These are phyloP conservation scores for Tolypocladium amazonense DNA, from an alignment of 2,329 filamentous ascomycete genomes.

Conservation along the genomic window DNA sequence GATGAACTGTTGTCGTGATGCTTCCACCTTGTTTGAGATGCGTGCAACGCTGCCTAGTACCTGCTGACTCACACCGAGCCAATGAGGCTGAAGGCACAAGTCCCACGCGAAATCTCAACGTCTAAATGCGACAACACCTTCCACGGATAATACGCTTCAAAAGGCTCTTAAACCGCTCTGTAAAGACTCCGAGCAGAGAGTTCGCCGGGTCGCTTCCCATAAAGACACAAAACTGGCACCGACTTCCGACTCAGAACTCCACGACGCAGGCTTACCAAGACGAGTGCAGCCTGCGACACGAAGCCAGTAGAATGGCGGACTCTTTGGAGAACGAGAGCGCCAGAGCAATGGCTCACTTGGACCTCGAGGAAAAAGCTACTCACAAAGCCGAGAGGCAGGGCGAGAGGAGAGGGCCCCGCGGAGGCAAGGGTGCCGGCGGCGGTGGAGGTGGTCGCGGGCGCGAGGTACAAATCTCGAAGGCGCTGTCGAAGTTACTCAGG, in stretches of 20 bases:
- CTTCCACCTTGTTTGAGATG: not conserved
- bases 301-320: not conserved
- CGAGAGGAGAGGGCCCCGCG: slow-evolving; percentile 15
- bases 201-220: not conserved
- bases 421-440: slow-evolving; percentile 18
- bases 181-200: not conserved
- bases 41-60: not conserved
- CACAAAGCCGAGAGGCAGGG: slow-evolving; percentile 4
- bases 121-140: not conserved
- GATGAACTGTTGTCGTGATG: not conserved
- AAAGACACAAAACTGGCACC: too few relatives aligned
- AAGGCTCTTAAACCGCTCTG: not conserved
- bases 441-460: slow-evolving; percentile 23
- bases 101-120: not conserved
- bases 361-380: slow-evolving; percentile 11
- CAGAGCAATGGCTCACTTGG: slow-evolving; percentile 4
- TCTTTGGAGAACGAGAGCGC: not conserved
- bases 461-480: slow-evolving; percentile 40
- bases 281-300: not conserved
- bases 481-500: slow-evolving; percentile 41
- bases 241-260: not conserved
- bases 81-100: not conserved
- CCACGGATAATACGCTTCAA: not conserved
- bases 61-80: not conserved
- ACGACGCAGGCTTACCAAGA: not conserved